phyloP scores from a whole-genome alignment of 352 stramenopile genomes.

The Phytophthora palmivora region DNA sequence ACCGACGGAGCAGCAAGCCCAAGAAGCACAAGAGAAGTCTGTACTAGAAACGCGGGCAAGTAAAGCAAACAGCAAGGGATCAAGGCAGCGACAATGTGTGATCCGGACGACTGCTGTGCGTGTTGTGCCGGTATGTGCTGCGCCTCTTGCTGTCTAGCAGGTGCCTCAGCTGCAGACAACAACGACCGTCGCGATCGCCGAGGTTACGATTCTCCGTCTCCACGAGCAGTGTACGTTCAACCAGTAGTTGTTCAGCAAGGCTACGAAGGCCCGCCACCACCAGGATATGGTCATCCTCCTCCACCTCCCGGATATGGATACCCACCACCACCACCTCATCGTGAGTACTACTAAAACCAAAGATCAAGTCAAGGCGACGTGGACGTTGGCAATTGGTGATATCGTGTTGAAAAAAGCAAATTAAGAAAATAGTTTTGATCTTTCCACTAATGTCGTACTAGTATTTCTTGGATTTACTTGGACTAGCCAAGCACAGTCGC shows the following conservation, averaged over 20 bases:
- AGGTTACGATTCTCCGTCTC: slow-evolving; percentile 28
- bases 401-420: no score
- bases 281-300: slow-evolving; percentile 23
- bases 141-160: slow-evolving; percentile 34
- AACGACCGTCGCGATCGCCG: slow-evolving; percentile 14
- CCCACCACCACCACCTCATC: slow-evolving; percentile 16
- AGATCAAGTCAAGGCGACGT: background rate
- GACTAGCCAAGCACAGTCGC: no score
- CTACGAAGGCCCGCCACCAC: slow-evolving; percentile 22
- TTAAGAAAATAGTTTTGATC: no score
- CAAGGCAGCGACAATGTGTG: slow-evolving; percentile 17
- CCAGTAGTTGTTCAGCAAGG: slow-evolving; percentile 35
- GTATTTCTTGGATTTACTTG: no score
- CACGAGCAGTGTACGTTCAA: slow-evolving; percentile 33
- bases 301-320: slow-evolving; percentile 26
- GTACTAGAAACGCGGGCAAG: background rate
- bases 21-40: slow-evolving; percentile 10
- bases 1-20: background rate
- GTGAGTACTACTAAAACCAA: slow-evolving; percentile 30
- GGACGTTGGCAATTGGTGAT: background rate
- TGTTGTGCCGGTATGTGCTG: slow-evolving; percentile 25
- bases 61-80: background rate
- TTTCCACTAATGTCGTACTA: no score
- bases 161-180: slow-evolving; percentile 25
- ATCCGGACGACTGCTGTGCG: slow-evolving; percentile 5